These are phyloP conservation scores for Phytopythium montanum DNA, from an alignment of 352 stramenopile species.

Conservation along the genomic window DNA sequence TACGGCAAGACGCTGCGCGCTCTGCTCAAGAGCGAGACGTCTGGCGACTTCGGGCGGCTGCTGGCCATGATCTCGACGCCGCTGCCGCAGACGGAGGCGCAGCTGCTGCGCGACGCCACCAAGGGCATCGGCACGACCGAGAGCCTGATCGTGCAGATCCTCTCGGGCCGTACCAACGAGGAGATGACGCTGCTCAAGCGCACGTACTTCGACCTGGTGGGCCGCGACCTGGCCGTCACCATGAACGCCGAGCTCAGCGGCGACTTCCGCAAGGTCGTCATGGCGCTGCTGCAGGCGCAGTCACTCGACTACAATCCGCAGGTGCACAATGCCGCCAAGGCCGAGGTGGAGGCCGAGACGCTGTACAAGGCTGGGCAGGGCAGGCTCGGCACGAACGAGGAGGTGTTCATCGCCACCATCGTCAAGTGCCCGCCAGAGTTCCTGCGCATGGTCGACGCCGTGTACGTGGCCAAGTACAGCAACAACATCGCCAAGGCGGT, in stretches of 20 bases:
- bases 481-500: slow-evolving; percentile 76
- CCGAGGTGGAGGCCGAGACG: slow-evolving; percentile 51
- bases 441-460: slow-evolving; percentile 62
- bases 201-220: slow-evolving; percentile 64
- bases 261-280: slow-evolving; percentile 73
- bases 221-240: slow-evolving; percentile 64
- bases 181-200: slow-evolving; percentile 81
- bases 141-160: slow-evolving; percentile 61
- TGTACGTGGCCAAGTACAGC: slow-evolving; percentile 76
- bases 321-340: slow-evolving; percentile 63
- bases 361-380: slow-evolving; percentile 81
- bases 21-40: slow-evolving; percentile 69
- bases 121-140: slow-evolving; percentile 74
- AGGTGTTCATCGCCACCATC: slow-evolving; percentile 61
- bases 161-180: slow-evolving; percentile 69
- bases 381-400: slow-evolving; percentile 68
- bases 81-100: slow-evolving; percentile 64
- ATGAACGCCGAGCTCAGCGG: slow-evolving; percentile 67
- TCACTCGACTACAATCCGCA: slow-evolving; percentile 50
- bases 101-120: slow-evolving; percentile 61
- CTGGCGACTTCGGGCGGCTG: slow-evolving; percentile 64
- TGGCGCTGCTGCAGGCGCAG: slow-evolving; percentile 54
- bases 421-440: slow-evolving; percentile 54
- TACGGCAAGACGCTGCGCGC: slow-evolving; percentile 51
- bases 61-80: slow-evolving; percentile 73